Evolutionary conservation across 352 stramenopile genomes (phyloP), one percentile per base, ranked within the genome.

Genomic region (Phytophthora melonis): DNA sequence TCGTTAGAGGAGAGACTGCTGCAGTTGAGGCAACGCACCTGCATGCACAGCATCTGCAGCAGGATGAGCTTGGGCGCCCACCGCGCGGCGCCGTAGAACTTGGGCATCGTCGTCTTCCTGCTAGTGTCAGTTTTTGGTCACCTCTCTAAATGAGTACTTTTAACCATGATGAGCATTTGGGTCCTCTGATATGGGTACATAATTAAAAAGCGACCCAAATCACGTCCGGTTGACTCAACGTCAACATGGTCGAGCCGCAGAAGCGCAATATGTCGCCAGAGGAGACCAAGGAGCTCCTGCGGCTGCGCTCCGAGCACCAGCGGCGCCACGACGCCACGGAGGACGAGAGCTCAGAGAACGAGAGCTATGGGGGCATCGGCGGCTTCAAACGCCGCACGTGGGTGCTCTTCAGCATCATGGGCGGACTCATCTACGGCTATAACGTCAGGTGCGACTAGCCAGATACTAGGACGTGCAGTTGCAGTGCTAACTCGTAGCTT

Each of bases 31-130:
- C 32, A 25, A 69, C 75, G 43, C 64, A 96, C 90, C 87, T 97
- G 91, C 84, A 97, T 88, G 71, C 87, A 94, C 21, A 91, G 58
- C 34, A 97, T 97, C 80, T 97, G 91, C 70, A 96, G 78, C 47
- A 93, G 59, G 65, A 96, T 97, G 70, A 97, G 86, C 83, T 94
- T 96, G 18, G 91, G 91, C 68, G 91, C 84, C 91, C 91, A 97
- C 53, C 86, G 88, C 56, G 79, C 74, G 3, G 83, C 70, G 66
- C 86, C 88, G 68, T 96, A 97, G 70, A 96, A 96, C 78, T 92
- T 93, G 69, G 88, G 74, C 89, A 94, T 96, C 63, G 43, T 74
- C 9, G 60, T 74, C 30, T 70, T 74, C 21, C 19, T 18, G 10
- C n/a, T 1, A 5, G 0, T 45, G 39, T 45, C 7, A n/a, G 14